Evolutionary conservation across 768 basidiomycete species (phyloP).

Genomic region (Auriscalpium vulgare): DNA sequence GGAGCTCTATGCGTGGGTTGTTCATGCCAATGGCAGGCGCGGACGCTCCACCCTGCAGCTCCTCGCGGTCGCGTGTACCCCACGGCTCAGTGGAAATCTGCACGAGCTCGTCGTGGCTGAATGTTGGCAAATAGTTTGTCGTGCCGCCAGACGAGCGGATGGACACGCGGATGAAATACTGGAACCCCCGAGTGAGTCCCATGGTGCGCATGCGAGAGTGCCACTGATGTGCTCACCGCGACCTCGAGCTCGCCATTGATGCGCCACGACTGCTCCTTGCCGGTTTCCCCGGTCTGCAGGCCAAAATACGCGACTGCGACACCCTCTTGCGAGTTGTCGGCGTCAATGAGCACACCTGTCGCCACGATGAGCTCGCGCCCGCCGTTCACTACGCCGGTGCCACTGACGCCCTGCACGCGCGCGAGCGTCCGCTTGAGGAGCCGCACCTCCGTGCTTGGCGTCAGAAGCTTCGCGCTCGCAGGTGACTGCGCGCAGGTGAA

Average conservation of each 20-base stretch:
- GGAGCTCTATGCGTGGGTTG: conserved; percentile 5
- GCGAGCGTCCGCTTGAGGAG: conserved; percentile 31
- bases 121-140: conserved; percentile 27
- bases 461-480: conserved; percentile 28
- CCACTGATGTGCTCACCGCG: conserved; percentile 16
- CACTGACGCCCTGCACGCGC: conserved; percentile 15
- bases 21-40: conserved; percentile 33
- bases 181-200: neutral
- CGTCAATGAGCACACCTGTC: conserved; percentile 15
- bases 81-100: conserved; percentile 33
- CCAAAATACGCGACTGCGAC: conserved; percentile 24
- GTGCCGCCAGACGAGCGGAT: conserved; percentile 25
- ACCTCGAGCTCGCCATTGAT: conserved; percentile 24
- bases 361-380: conserved; percentile 22
- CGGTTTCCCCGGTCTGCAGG: conserved; percentile 30
- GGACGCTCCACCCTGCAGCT: conserved; percentile 29
- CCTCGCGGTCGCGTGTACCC: conserved; percentile 30
- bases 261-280: conserved; percentile 31
- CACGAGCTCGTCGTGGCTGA: conserved; percentile 29
- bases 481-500: conserved; percentile 30
- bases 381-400: conserved; percentile 14
- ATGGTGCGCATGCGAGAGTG: neutral
- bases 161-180: conserved; percentile 33
- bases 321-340: conserved; percentile 30
- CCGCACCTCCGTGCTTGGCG: conserved; percentile 25